Evolutionary conservation across 345 rosid genomes (phyloP).

Genomic region (Atalantia buxifolia): DNA sequence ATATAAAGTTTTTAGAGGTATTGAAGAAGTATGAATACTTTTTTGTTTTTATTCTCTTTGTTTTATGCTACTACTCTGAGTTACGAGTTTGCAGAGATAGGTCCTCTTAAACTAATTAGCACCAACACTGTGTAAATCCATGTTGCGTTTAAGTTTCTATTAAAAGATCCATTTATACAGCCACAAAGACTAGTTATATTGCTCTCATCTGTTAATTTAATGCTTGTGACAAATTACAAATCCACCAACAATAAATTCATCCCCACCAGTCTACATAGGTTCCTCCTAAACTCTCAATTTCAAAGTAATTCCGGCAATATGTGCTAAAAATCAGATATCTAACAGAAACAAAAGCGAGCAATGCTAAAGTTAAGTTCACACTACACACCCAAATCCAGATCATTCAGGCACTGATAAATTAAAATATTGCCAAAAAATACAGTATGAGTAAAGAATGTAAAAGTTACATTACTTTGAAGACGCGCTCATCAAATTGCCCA

Average conservation of each 20-base stretch:
- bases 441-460: neutral
- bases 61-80: neutral
- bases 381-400: neutral
- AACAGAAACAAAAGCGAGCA: neutral
- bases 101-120: neutral
- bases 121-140: neutral
- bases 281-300: neutral
- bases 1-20: neutral
- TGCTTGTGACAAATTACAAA: neutral
- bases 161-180: neutral
- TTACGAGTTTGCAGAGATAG: neutral
- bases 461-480: slow-evolving; percentile 59
- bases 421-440: neutral
- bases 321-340: neutral
- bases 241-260: neutral
- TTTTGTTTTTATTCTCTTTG: neutral
- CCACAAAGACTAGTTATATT: neutral
- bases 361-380: neutral
- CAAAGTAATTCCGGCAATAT: neutral
- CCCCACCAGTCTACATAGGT: neutral
- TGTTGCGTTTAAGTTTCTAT: neutral
- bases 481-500: slow-evolving; percentile 79
- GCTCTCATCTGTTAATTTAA: neutral
- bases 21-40: neutral
- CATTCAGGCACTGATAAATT: neutral